These are phyloP conservation scores for Penicillium malachiteum DNA, from an alignment of 495 filamentous ascomycete species.

Conservation along the genomic window DNA sequence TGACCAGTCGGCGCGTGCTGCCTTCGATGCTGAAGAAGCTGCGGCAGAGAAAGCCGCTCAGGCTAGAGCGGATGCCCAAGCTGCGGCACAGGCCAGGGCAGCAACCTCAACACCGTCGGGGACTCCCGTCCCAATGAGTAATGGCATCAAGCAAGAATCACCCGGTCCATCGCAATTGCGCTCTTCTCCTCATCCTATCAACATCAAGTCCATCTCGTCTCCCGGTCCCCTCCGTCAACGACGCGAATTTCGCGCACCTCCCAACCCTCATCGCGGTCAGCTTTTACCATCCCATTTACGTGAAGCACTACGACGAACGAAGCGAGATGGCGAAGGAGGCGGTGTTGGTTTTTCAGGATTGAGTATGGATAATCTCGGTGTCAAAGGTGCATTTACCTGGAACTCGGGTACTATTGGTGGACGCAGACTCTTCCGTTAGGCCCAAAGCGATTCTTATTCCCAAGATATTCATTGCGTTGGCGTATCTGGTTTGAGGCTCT, in stretches of 20 bases:
- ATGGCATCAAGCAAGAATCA: conserved; percentile 28
- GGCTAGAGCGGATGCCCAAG: conserved; percentile 29
- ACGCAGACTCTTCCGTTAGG: conserved; percentile 60
- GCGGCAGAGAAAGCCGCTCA: conserved; percentile 42
- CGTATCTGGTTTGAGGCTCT: not conserved
- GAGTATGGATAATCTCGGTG: conserved; percentile 65
- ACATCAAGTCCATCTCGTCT: conserved; percentile 16
- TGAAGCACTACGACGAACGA: conserved; percentile 73
- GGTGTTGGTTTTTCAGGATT: conserved; percentile 72
- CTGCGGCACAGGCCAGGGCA: conserved; percentile 13
- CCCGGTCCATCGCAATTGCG: conserved; percentile 11
- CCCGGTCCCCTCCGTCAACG: conserved; percentile 10
- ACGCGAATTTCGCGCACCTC: conserved; percentile 33
- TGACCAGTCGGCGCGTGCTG: conserved; percentile 36
- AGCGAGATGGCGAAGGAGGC: conserved; percentile 62
- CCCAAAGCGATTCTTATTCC: not conserved
- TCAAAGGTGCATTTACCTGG: conserved; percentile 61
- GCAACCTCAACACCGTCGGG: conserved; percentile 19
- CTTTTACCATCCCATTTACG: conserved; percentile 79
- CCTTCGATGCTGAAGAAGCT: conserved; percentile 33
- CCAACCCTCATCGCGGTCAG: conserved; percentile 61
- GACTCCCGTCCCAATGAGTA: conserved; percentile 10
- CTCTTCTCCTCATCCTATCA: not conserved
- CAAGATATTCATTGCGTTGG: conserved; percentile 13
- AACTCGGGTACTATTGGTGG: conserved; percentile 51